phyloP scores from a whole-genome alignment of 768 basidiomycete species.

The Boletus huronensis region DNA sequence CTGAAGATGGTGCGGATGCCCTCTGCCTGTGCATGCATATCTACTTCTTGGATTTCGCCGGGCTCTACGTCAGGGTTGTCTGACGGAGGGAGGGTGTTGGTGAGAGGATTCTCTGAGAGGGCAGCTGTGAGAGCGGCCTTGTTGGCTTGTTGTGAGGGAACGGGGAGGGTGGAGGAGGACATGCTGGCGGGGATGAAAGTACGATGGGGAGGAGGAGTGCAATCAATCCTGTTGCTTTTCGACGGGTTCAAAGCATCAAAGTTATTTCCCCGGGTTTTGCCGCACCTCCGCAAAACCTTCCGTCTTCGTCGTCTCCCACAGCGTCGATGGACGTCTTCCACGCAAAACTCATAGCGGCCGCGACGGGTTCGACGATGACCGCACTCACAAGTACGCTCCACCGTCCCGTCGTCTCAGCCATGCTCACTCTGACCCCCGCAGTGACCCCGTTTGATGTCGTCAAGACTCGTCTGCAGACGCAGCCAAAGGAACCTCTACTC shows the following conservation, averaged over 20 bases:
- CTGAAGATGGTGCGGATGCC: constrained; percentile 90
- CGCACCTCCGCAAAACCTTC: constrained; percentile 5
- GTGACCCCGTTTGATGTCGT: constrained; percentile 99
- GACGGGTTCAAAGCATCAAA: no score
- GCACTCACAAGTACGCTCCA: constrained; percentile 71
- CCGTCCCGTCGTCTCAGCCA: not conserved
- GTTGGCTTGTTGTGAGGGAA: constrained; percentile 70
- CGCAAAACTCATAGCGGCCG: constrained; percentile 78
- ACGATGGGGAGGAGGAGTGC: not conserved
- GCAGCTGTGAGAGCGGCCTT: constrained; percentile 77
- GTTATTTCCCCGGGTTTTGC: constrained; percentile 29
- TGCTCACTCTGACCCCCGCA: constrained; percentile 32
- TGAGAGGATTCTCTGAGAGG: constrained; percentile 50
- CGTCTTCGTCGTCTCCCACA: not conserved
- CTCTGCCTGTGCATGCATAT: constrained; percentile 81
- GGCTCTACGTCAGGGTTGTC: constrained; percentile 54
- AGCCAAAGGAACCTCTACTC: constrained; percentile 56
- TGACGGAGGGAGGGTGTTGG: not conserved
- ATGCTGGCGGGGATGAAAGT: constrained; percentile 12
- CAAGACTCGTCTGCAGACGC: constrained; percentile 95
- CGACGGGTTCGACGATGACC: constrained; percentile 75
- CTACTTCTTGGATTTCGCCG: constrained; percentile 84
- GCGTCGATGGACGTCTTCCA: constrained; percentile 59
- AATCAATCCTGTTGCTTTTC: constrained; percentile 3
- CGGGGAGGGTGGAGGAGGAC: constrained; percentile 48